phyloP scores from a whole-genome alignment of 1,284 basidiomycete species.

The Grifola frondosa region DNA sequence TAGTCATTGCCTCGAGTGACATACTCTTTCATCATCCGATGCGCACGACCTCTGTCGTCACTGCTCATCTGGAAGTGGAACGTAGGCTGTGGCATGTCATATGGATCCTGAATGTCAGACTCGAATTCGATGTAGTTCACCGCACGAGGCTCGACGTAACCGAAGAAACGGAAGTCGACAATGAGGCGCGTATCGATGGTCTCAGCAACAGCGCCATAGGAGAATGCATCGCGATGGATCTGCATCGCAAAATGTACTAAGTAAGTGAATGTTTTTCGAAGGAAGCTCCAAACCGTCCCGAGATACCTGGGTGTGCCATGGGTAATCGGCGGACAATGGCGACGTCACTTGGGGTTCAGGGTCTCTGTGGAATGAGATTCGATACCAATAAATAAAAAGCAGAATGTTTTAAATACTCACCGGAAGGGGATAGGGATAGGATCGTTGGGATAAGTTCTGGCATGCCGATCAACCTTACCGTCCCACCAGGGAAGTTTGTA shows the following conservation, averaged over 20 bases:
- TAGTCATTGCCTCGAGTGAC: slow-evolving; percentile 1
- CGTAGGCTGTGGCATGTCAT: slow-evolving; percentile 40
- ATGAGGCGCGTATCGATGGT: slow-evolving; percentile 23
- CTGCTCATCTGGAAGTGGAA: slow-evolving; percentile 22
- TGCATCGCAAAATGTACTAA: neutral
- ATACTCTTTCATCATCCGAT: slow-evolving; percentile 28
- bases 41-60: slow-evolving; percentile 11
- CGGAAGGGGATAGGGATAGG: slow-evolving; percentile 17
- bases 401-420: neutral
- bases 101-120: slow-evolving; percentile 25
- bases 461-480: slow-evolving; percentile 34
- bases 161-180: slow-evolving; percentile 31
- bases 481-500: slow-evolving; percentile 28
- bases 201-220: slow-evolving; percentile 28
- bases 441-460: slow-evolving; percentile 28
- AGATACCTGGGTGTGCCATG: slow-evolving; percentile 30
- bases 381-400: slow-evolving; percentile 14
- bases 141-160: slow-evolving; percentile 25
- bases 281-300: neutral
- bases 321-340: slow-evolving; percentile 21
- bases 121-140: slow-evolving; percentile 28
- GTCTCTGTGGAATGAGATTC: slow-evolving; percentile 29
- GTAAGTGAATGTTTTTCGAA: too few species aligned
- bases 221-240: slow-evolving; percentile 35
- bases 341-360: slow-evolving; percentile 35